Percentiles rank a stretch among this genome's conserved stretches.
Evolutionary conservation across 2,329 filamentous ascomycete genomes (phyloP).

Genomic region (Fusarium sp.): DNA sequence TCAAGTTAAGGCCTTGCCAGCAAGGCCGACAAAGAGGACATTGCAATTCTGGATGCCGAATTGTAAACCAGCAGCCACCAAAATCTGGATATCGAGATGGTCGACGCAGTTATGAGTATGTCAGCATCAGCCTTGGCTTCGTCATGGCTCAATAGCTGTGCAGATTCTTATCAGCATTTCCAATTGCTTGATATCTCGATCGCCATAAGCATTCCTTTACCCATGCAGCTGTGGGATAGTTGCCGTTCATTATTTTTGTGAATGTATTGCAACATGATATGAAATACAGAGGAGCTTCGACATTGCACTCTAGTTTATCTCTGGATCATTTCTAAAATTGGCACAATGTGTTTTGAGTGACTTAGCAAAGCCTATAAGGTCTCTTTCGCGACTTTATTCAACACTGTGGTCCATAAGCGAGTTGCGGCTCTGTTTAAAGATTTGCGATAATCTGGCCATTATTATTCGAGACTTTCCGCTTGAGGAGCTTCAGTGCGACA

Average conservation of each 20-base stretch:
- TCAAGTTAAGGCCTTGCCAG: slow-evolving; percentile 14
- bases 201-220: not conserved
- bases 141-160: not conserved
- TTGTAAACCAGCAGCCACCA: slow-evolving; percentile 11
- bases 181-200: slow-evolving; percentile 8
- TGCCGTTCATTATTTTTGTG: not conserved
- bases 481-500: slow-evolving; percentile 3
- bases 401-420: not conserved
- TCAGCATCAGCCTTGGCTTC: not conserved
- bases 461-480: slow-evolving; percentile 38
- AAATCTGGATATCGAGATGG: slow-evolving; percentile 13
- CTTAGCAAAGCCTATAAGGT: not conserved
- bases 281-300: not conserved
- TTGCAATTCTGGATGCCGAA: slow-evolving; percentile 4
- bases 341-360: not conserved
- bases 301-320: not conserved
- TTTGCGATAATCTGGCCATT: slow-evolving; percentile 8
- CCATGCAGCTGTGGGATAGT: not conserved
- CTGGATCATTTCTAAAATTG: not conserved
- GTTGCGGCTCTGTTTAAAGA: not conserved
- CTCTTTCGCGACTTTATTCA: slow-evolving; percentile 10
- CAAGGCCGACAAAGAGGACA: not conserved
- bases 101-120: not conserved
- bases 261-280: not conserved
- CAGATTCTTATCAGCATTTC: slow-evolving; percentile 1